Percentiles rank a stretch among this genome's conserved stretches.
Conservation (phyloP, 140 eudicot genomes). For the Stevia rebaudiana region DNA sequence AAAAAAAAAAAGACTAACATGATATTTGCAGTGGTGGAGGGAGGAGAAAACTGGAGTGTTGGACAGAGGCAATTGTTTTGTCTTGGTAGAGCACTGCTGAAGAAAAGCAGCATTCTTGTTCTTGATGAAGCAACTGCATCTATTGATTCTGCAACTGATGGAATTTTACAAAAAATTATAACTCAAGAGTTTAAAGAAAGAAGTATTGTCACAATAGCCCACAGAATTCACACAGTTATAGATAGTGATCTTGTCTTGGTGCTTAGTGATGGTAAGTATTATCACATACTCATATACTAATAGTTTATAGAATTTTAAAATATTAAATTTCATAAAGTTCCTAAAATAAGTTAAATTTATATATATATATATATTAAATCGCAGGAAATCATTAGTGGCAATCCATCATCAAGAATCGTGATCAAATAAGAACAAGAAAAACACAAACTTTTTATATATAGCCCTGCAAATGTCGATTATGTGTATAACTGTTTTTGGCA, state of each 20-base stretch:
- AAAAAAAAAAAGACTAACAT: not conserved
- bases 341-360: no score
- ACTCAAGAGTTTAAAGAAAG: constrained; percentile 43
- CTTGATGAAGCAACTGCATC: constrained; percentile 71
- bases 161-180: constrained; percentile 45
- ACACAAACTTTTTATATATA: no score
- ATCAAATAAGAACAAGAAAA: no score
- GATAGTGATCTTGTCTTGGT: constrained; percentile 64
- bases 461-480: no score
- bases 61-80: constrained; percentile 62
- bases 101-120: constrained; percentile 53
- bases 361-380: no score
- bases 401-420: no score
- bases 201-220: constrained; percentile 55
- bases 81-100: constrained; percentile 59
- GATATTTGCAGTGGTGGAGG: constrained; percentile 49
- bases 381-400: no score
- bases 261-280: constrained; percentile 55
- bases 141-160: constrained; percentile 56
- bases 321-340: no score
- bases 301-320: no score
- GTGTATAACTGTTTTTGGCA: no score
- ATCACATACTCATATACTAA: constrained; percentile 7
- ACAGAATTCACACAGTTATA: constrained; percentile 57
- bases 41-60: constrained; percentile 66